Conservation (phyloP, 2,329 filamentous ascomycete genomes). For the Diaporthe citrichinensis region DNA sequence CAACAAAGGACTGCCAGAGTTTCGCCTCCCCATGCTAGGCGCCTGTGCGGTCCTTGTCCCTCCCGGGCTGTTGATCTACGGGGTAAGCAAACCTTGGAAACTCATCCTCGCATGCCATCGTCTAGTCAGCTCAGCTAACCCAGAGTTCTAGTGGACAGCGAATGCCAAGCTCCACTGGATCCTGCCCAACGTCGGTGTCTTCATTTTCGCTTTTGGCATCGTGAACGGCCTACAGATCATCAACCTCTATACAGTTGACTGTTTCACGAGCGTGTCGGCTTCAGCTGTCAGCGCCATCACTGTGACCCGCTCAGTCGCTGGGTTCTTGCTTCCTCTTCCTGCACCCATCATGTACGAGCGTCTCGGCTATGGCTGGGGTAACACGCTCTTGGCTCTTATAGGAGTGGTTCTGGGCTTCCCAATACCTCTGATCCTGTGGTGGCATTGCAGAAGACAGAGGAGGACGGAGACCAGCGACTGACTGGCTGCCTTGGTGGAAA, state of each 20-base stretch:
- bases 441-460: neutral
- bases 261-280: conserved; percentile 6
- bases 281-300: conserved; percentile 21
- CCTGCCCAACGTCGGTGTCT: neutral
- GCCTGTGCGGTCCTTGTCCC: conserved; percentile 9
- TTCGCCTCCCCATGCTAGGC: conserved; percentile 1
- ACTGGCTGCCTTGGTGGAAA: fast-evolving
- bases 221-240: conserved; percentile 25
- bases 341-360: conserved; percentile 1
- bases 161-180: conserved; percentile 15
- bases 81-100: neutral
- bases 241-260: conserved; percentile 9
- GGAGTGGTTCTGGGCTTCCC: neutral
- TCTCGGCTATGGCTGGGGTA: conserved; percentile 9
- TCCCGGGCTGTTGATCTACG: neutral
- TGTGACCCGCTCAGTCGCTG: conserved; percentile 13
- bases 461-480: neutral
- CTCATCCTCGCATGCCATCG: no score
- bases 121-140: neutral
- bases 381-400: neutral
- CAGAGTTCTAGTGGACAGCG: neutral
- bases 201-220: neutral
- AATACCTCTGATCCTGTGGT: neutral
- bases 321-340: conserved; percentile 10
- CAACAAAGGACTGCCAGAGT: conserved; percentile 15